Base-by-base conservation (phyloP, 495 filamentous ascomycete species). In the Peziza echinospora region DNA sequence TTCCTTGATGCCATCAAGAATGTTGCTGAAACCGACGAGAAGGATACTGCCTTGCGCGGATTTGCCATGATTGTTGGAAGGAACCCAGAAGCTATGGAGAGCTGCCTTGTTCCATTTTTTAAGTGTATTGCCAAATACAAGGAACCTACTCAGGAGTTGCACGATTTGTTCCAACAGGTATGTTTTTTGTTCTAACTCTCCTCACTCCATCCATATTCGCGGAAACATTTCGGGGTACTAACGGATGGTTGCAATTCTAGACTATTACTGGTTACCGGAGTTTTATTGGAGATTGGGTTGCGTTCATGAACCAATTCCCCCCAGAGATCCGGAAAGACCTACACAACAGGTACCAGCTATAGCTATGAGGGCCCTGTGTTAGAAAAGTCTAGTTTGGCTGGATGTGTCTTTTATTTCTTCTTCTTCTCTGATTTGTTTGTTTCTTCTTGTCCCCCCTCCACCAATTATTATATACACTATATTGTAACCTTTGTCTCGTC, bases 61-160 rank as follows among this genome's bases (percentile, higher is more conserved):
- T 93, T 97, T 65, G 79, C 78, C 48, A 67, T 80, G 48, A 73
- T 87, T 47, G 80, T 94, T 3, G 74, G 82, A 49, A 71, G 72
- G 60, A 94, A 96, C 52, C 91, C 89, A 2, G 74, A 82, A 60
- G 83, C 85, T 3, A 91, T 96, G 76, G 87, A 93, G 63, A 73
- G 76, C 39, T 80, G 75, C 48, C 66, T 99, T 21, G 67, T 74
- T 42, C 77, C 79, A 13, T 92, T 85, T 60, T 92, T 96, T 63
- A 75, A 73, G 49, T 67, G 80, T n/a, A 87, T 84, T 60, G 82
- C 85, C 13, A 65, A 76, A 44, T 84, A 84, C 60, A 69, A 69
- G 55, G 76, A 82, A 3, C 50, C 60, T 17, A 65, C 57, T 26
- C 51, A 45, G 2, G 63, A 65, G 45, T 53, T 65, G 23, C 52